Base-by-base conservation (phyloP, 2,329 filamentous ascomycete genomes). In the Colletotrichum graminicola region DNA sequence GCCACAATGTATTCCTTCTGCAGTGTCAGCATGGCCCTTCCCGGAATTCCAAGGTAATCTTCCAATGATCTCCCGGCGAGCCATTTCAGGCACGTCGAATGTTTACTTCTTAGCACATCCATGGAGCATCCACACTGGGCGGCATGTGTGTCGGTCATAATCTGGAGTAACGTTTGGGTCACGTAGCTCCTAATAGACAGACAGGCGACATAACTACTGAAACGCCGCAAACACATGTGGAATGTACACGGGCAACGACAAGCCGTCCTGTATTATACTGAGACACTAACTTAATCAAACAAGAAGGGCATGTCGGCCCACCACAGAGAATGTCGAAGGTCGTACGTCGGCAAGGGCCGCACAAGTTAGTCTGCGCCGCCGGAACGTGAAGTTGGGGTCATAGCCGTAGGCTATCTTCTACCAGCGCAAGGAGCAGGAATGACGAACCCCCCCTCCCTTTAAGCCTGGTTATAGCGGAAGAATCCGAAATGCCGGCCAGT, bases 361-460 rank as follows among this genome's bases (percentile, higher is more conserved):
- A 12, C 12, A 14, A 11, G 36, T 12, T 39, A 39, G 11, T 39
- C 36, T 4, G 11, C 36, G 36, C 36, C 36, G 36, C 11, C 12
- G 49, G 49, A 32, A 32, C 26, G 14, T 6, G 16, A 18, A 6
- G 21, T 7, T 16, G 49, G 49, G 49, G 3, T 21, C n/a, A 29
- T 1, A 16, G 49, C 5, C 12, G 23, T 14, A 29, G 12, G 16
- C 16, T 0, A 18, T 26, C 26, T 18, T 18, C 29, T 52, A 26
- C 2, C 16, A 10, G 49, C 26, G 26, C 49, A 32, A 26, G 49
- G 16, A 51, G 26, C 23, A 29, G n/a, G 6, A 41, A 32, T 52
- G 14, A 29, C 3, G 16, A 4, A 12, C 36, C 36, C 12, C 36
- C 36, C 11, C 4, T 0, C 5, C 36, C 11, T 2, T 0, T 3